These are phyloP conservation scores for Sugiyamaella qingdaonensis DNA, from an alignment of 805 yeast genomes.

Conservation along the genomic window DNA sequence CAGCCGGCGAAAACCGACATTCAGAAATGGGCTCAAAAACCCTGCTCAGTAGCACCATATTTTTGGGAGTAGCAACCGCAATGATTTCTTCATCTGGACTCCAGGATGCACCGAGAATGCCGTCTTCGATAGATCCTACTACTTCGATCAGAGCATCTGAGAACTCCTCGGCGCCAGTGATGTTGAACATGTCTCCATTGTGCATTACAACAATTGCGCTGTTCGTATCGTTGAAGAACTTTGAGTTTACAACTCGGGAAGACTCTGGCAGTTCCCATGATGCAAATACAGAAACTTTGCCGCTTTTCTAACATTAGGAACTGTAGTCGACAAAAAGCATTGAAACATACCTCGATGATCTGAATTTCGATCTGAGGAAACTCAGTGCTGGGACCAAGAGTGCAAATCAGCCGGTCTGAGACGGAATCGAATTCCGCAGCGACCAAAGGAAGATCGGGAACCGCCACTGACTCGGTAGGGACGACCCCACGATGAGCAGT, in stretches of 20 bases:
- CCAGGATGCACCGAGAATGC: conserved; percentile 74
- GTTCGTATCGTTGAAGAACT: conserved; percentile 64
- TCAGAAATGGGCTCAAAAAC: conserved; percentile 78
- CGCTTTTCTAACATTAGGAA: conserved; percentile 44
- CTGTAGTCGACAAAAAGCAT: background rate
- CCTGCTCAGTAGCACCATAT: conserved; percentile 62
- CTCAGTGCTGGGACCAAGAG: conserved; percentile 51
- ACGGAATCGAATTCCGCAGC: conserved; percentile 61
- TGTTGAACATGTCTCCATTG: conserved; percentile 66
- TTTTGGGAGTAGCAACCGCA: conserved; percentile 58
- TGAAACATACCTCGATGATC: conserved; percentile 41
- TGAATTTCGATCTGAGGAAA: conserved; percentile 67
- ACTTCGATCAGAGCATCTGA: conserved; percentile 59
- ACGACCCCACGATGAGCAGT: conserved; percentile 31
- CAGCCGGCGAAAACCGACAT: conserved; percentile 51
- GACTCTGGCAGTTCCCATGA: conserved; percentile 43
- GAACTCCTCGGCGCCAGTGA: conserved; percentile 52
- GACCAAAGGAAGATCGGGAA: conserved; percentile 58
- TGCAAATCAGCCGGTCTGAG: conserved; percentile 67
- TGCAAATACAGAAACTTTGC: conserved; percentile 54
- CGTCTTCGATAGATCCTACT: conserved; percentile 79
- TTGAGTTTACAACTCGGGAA: conserved; percentile 44
- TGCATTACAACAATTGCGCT: conserved; percentile 63
- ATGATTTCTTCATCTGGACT: conserved; percentile 88
- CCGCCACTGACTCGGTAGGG: conserved; percentile 49